These are phyloP conservation scores for Cruciata laevipes DNA, from an alignment of 257 asterid species.

Conservation along the genomic window DNA sequence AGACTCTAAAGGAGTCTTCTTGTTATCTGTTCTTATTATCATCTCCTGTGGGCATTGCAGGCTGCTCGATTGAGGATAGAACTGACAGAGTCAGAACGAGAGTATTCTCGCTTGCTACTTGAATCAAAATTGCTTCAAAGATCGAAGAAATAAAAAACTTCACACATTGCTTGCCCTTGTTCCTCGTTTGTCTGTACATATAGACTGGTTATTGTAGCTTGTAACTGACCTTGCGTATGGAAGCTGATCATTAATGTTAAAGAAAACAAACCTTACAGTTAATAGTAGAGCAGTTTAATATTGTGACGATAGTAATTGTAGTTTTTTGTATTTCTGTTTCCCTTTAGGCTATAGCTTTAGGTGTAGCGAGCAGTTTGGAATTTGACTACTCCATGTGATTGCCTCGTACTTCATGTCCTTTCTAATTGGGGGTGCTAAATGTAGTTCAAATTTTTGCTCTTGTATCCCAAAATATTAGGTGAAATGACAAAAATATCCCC, in stretches of 20 bases:
- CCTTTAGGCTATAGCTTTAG: background rate
- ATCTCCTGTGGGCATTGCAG: conserved; percentile 8
- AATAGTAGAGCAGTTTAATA: background rate
- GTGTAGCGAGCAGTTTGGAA: background rate
- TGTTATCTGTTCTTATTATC: background rate
- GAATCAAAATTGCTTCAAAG: conserved; percentile 14
- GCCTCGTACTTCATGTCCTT: background rate
- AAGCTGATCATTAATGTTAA: background rate
- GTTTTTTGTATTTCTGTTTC: too few species aligned
- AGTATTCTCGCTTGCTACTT: conserved; percentile 18
- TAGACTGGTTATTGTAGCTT: background rate
- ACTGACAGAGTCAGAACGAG: conserved; percentile 12
- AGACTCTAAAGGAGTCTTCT: background rate
- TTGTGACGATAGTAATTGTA: background rate
- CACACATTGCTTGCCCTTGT: background rate
- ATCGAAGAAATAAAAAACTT: conserved; percentile 8
- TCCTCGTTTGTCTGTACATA: background rate
- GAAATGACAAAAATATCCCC: too few species aligned
- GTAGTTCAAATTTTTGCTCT: too few species aligned
- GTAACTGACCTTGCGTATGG: too few species aligned
- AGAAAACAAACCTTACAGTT: background rate
- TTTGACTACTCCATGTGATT: background rate
- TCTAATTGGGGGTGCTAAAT: too few species aligned
- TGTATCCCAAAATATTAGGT: too few species aligned
- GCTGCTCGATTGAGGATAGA: conserved; percentile 12